These are phyloP conservation scores for Suillus lakei DNA, from an alignment of 768 basidiomycete species.

Conservation along the genomic window DNA sequence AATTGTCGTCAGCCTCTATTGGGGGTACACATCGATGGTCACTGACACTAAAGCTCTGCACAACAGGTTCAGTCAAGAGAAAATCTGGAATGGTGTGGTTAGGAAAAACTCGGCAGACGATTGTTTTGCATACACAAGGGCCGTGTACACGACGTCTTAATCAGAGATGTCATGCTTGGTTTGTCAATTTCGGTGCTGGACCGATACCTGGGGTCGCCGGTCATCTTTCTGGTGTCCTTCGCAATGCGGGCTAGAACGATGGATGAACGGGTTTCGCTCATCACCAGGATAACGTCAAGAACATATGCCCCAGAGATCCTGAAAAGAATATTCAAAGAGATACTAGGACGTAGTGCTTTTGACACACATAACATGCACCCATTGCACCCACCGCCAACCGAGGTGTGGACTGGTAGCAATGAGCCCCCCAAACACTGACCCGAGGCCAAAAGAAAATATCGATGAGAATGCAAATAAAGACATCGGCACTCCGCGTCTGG, in stretches of 20 bases:
- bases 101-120: not conserved
- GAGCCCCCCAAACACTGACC: constrained; percentile 64
- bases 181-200: constrained; percentile 66
- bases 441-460: constrained; percentile 62
- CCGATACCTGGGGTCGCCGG: constrained; percentile 64
- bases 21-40: not conserved
- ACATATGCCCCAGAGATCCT: constrained; percentile 57
- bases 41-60: constrained; percentile 68
- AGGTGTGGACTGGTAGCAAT: constrained; percentile 59
- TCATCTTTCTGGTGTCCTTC: constrained; percentile 60
- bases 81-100: constrained; percentile 9
- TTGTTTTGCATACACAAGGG: constrained; percentile 59
- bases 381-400: constrained; percentile 81
- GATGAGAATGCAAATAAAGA: constrained; percentile 64
- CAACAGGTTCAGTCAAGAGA: constrained; percentile 57
- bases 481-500: constrained; percentile 61
- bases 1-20: not conserved
- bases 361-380: constrained; percentile 66
- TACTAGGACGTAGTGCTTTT: constrained; percentile 1
- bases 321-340: constrained; percentile 11
- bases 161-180: constrained; percentile 53
- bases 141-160: constrained; percentile 68
- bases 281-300: constrained; percentile 51
- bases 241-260: constrained; percentile 71
- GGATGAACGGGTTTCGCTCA: constrained; percentile 72